Evolutionary conservation across 78 protist species (phyloP).

Genomic region (Dictyostelium intermedium): DNA sequence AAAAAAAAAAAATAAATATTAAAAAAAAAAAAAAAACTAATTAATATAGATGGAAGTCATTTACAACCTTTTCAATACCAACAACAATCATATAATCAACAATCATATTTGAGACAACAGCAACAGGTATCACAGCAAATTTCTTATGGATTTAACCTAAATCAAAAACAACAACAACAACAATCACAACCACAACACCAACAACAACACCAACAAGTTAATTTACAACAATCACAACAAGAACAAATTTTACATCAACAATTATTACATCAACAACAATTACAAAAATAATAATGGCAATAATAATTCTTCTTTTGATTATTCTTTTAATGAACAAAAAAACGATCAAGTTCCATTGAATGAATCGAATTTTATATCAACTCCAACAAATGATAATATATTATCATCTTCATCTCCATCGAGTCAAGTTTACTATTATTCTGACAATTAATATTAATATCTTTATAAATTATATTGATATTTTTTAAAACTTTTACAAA

Average conservation of each 20-base stretch:
- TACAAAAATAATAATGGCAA: background rate
- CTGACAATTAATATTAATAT: background rate
- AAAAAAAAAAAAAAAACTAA: no score
- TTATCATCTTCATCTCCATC: background rate
- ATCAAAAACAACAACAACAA: background rate
- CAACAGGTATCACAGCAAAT: background rate
- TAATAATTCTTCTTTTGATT: slow-evolving; percentile 19
- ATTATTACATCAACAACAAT: background rate
- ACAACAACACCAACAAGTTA: background rate
- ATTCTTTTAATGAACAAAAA: background rate
- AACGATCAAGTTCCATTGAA: background rate
- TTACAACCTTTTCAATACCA: slow-evolving; percentile 1
- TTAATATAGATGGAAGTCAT: background rate
- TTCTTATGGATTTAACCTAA: background rate
- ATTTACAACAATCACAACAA: no score
- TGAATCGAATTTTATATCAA: background rate
- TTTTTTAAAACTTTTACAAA: background rate
- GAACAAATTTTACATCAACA: background rate
- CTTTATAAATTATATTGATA: background rate
- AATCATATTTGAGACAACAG: background rate
- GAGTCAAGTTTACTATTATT: slow-evolving; percentile 3
- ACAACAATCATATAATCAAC: background rate
- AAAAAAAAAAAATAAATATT: no score
- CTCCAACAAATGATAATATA: background rate
- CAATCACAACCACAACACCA: background rate